These are phyloP conservation scores for Clonostachys sp. DNA, from an alignment of 2,329 filamentous ascomycete genomes.

Conservation along the genomic window DNA sequence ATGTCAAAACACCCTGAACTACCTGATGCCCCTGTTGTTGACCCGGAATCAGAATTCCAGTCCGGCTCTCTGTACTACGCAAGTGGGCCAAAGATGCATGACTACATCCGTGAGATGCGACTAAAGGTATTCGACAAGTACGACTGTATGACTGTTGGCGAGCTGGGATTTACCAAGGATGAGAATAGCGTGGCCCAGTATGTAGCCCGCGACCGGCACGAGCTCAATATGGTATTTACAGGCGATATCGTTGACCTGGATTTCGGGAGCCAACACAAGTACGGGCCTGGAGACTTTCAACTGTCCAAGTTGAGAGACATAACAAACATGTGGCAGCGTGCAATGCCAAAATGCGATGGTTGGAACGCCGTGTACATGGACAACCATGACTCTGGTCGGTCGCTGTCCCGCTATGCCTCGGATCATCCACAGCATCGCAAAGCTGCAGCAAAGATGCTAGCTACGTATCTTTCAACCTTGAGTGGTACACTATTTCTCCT, in stretches of 20 bases:
- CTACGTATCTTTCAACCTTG: constrained; percentile 28
- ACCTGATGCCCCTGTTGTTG: constrained; percentile 46
- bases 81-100: constrained; percentile 46
- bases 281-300: neutral
- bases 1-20: constrained; percentile 55
- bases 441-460: constrained; percentile 42
- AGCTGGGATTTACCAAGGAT: constrained; percentile 54
- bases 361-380: constrained; percentile 60
- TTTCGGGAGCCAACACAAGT: constrained; percentile 19
- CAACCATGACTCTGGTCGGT: constrained; percentile 58
- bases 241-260: constrained; percentile 56
- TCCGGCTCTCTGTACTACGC: constrained; percentile 9
- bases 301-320: constrained; percentile 31
- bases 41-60: constrained; percentile 11
- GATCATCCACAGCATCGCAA: neutral
- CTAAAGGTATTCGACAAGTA: constrained; percentile 47
- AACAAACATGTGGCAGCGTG: constrained; percentile 41
- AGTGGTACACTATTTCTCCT: constrained; percentile 42
- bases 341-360: constrained; percentile 44
- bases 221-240: constrained; percentile 61
- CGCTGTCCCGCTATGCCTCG: constrained; percentile 37
- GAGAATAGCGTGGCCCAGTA: constrained; percentile 48
- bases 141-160: constrained; percentile 58
- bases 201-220: constrained; percentile 42
- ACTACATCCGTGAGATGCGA: constrained; percentile 58